Evolutionary conservation across 1,284 basidiomycete species (phyloP).

Genomic region (Tetrapyrgos nigripes): DNA sequence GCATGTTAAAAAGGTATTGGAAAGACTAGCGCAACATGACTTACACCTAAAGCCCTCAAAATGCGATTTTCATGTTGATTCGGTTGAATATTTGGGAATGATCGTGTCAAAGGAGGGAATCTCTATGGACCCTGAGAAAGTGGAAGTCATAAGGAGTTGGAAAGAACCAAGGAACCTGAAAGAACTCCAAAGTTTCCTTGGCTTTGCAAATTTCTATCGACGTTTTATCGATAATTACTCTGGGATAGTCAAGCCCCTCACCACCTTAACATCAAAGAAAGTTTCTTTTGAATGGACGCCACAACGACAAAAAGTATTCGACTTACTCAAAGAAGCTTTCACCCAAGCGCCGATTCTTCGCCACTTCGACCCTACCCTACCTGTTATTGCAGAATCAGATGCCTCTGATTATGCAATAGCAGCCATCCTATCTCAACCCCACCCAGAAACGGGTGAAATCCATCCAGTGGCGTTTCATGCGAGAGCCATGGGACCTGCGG

Average conservation of each 20-base stretch:
- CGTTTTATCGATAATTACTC: slow-evolving; percentile 45
- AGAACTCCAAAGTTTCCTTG: no score
- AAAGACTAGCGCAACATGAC: no score
- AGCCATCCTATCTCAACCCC: slow-evolving; percentile 12
- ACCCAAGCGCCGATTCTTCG: no score
- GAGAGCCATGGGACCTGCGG: no score
- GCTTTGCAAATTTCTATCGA: no score
- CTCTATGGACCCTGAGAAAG: slow-evolving; percentile 47
- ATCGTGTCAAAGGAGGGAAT: slow-evolving; percentile 34
- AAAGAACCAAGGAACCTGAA: slow-evolving; percentile 22
- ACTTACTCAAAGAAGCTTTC: slow-evolving; percentile 17
- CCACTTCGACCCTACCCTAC: no score
- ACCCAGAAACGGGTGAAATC: slow-evolving; percentile 20
- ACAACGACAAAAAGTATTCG: slow-evolving; percentile 10
- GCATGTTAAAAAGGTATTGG: no score
- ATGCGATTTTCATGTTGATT: no score
- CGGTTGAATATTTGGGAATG: slow-evolving; percentile 49
- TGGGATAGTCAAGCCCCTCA: slow-evolving; percentile 33
- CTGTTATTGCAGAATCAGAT: no score
- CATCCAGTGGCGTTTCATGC: slow-evolving; percentile 41
- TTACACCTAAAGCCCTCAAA: no score
- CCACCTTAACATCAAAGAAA: slow-evolving; percentile 31
- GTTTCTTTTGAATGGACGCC: slow-evolving; percentile 35
- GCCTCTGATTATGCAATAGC: slow-evolving; percentile 22
- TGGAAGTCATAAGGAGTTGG: slow-evolving; percentile 35